These are phyloP conservation scores for Neurospora tetrasperma DNA, from an alignment of 495 filamentous ascomycete species.

Conservation along the genomic window DNA sequence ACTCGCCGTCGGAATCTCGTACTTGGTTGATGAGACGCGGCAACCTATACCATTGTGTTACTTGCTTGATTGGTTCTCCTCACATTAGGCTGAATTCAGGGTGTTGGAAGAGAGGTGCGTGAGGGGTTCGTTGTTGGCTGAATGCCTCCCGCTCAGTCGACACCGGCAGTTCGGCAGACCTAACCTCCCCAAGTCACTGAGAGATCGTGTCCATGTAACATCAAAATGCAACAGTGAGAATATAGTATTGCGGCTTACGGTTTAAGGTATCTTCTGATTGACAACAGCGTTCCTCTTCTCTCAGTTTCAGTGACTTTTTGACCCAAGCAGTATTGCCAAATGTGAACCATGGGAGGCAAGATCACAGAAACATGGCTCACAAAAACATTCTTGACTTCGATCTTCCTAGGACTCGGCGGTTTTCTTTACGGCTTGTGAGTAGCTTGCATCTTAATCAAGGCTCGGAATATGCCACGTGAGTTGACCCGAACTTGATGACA, in stretches of 20 bases:
- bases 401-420: slow-evolving; percentile 26
- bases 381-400: slow-evolving; percentile 23
- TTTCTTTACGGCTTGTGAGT: slow-evolving; percentile 29
- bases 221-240: neutral
- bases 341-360: neutral
- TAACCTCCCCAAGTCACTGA: neutral
- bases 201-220: neutral
- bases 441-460: neutral
- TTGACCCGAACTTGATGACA: slow-evolving; percentile 6
- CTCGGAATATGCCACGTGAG: neutral
- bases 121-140: neutral
- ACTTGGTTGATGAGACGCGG: neutral
- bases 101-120: neutral
- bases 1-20: neutral
- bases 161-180: neutral
- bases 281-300: neutral
- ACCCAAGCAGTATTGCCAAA: neutral
- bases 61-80: neutral
- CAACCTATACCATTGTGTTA: neutral
- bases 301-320: neutral
- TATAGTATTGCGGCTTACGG: neutral
- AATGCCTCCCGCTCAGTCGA: neutral
- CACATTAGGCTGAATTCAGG: neutral
- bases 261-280: neutral
- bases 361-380: slow-evolving; percentile 12